These are phyloP conservation scores for Yarrowia sp. DNA, from an alignment of 805 yeast species.

Conservation along the genomic window DNA sequence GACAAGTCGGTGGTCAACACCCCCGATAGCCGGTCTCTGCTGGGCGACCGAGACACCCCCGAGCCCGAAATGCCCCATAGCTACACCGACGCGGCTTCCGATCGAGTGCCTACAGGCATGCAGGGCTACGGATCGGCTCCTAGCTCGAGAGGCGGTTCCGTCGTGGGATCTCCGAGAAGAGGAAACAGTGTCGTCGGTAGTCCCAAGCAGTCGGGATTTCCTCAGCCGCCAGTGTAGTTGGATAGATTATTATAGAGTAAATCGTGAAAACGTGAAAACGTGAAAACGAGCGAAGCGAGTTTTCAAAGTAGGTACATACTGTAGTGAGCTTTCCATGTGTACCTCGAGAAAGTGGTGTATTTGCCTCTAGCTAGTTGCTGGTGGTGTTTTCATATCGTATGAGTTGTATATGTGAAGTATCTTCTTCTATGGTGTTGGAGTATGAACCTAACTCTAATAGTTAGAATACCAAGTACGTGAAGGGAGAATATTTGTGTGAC, in stretches of 20 bases:
- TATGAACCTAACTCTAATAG: too few relatives aligned
- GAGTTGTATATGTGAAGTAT: too few relatives aligned
- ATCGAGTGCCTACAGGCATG: constrained; percentile 5
- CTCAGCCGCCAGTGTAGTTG: constrained; percentile 12
- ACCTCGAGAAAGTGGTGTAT: too few relatives aligned
- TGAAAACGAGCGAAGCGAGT: neutral
- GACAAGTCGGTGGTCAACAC: constrained; percentile 55
- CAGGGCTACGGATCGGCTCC: constrained; percentile 35
- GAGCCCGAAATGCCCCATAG: constrained; percentile 20
- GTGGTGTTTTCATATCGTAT: too few relatives aligned
- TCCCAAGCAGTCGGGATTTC: neutral
- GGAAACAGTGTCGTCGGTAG: constrained; percentile 1
- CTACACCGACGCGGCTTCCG: constrained; percentile 14
- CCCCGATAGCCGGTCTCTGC: constrained; percentile 25
- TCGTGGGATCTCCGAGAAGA: constrained; percentile 3
- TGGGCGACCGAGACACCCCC: constrained; percentile 9
- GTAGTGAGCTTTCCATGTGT: too few relatives aligned
- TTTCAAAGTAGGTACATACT: too few relatives aligned
- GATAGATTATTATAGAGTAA: too few relatives aligned
- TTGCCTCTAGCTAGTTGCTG: too few relatives aligned
- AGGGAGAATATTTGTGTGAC: too few relatives aligned
- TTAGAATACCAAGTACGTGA: too few relatives aligned
- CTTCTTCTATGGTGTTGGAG: too few relatives aligned
- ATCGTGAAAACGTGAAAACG: too few relatives aligned
- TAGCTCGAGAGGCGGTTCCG: neutral